Base-by-base conservation (phyloP, 495 filamentous ascomycete genomes). In the Podospora comata region DNA sequence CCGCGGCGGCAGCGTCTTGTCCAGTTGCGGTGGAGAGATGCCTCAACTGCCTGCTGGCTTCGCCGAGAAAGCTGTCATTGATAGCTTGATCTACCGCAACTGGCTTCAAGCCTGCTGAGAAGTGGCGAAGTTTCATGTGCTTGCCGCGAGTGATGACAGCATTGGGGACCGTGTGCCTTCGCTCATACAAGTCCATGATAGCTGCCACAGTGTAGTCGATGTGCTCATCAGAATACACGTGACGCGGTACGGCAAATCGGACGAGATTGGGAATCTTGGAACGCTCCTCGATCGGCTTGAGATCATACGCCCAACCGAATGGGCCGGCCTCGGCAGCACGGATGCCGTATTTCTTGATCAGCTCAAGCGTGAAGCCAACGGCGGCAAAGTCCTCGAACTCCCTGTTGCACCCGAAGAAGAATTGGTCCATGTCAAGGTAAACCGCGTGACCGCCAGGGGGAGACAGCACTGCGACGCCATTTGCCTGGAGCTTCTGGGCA, bases 81-180 rank as follows among this genome's bases (percentile, higher is more conserved):
- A 48, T 48, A n/a, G 34, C 20, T 63, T 63, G 11, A n/a, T 63
- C 61, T 6, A 59, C 19, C 0, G 55, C 27, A 2, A 66, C 64
- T 1, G 64, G 64, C 19, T 58, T 66, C 64, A 66, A 19, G 54
- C 64, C 64, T 4, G 64, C 64, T 5, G 64, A 66, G 34, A 66
- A 66, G 64, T 66, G 55, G 5, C 64, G 64, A 39, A 66, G 64
- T 13, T 30, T 58, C 64, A 66, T 66, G 28, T 57, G 54, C 64
- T 66, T 66, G 53, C 64, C 64, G 3, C 64, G 26, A 6, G 64
- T 66, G 55, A 66, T 66, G 27, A 39, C 55, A 11, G 23, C 64
- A 59, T 66, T 66, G 55, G 64, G 64, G 0, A 66, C 20, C 3
- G 53, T 66, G 32, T 66, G 61, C 30, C 61, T 63, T 48, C 61